phyloP scores from a whole-genome alignment of 768 basidiomycete species.

The Calocera viscosa region DNA sequence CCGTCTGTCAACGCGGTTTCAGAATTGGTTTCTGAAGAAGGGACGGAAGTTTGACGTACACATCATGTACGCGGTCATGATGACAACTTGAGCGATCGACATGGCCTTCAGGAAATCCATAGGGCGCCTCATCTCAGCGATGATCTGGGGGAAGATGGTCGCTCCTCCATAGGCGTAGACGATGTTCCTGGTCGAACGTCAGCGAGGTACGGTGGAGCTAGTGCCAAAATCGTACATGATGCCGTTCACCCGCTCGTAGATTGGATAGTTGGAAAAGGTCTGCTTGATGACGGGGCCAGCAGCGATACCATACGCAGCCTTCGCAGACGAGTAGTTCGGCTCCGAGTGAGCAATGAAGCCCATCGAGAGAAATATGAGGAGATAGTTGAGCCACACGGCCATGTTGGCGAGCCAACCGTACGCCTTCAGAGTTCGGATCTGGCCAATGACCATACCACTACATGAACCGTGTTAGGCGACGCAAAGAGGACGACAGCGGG shows the following conservation, averaged over 20 bases:
- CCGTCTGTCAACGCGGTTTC: neutral
- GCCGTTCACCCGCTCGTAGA: slow-evolving; percentile 40
- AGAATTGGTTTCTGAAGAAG: neutral
- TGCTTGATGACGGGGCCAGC: slow-evolving; percentile 31
- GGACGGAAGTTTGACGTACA: slow-evolving; percentile 22
- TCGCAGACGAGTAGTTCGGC: slow-evolving; percentile 41
- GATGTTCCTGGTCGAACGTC: neutral
- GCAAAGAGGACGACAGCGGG: neutral
- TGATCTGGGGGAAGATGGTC: slow-evolving; percentile 26
- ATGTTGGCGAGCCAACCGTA: slow-evolving; percentile 42
- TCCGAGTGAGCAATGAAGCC: slow-evolving; percentile 38
- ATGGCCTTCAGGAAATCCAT: slow-evolving; percentile 61
- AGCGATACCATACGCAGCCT: slow-evolving; percentile 26
- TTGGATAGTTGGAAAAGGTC: slow-evolving; percentile 30
- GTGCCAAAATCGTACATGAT: slow-evolving; percentile 38
- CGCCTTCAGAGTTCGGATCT: slow-evolving; percentile 45
- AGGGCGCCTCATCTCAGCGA: slow-evolving; percentile 55
- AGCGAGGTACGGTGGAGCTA: neutral
- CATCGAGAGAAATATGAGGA: slow-evolving; percentile 48
- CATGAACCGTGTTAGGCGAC: neutral
- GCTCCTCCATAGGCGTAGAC: slow-evolving; percentile 18
- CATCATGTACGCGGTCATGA: slow-evolving; percentile 42
- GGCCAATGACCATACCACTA: slow-evolving; percentile 44
- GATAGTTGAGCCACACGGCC: slow-evolving; percentile 42
- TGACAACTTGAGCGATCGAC: slow-evolving; percentile 38